Base-by-base conservation (phyloP, 2,329 filamentous ascomycete genomes). In the Taxawa tesnikishii region DNA sequence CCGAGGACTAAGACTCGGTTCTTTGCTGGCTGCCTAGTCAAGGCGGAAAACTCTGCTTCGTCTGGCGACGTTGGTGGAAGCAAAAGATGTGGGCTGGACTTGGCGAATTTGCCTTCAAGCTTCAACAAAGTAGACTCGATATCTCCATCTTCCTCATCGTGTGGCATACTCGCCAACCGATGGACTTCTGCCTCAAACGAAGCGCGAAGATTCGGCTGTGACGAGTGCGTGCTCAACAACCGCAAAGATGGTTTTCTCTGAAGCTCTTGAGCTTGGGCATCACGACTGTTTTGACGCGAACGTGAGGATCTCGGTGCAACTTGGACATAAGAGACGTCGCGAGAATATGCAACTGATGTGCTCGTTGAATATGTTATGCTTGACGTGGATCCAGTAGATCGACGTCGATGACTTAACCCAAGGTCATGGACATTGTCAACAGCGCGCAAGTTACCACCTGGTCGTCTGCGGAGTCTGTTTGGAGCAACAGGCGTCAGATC, bases 101-200 rank as follows among this genome's bases (percentile, higher is more conserved):
- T 15, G 49, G 79, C 70, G 44, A 79, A 90, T 43, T 75, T 88
- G 7, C 90, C 90, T 59, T 98, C 90, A 1, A 98, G 67, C 48
- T 96, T 98, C 45, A 87, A 59, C 31, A 98, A 56, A 1, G 90
- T 83, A n/a, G 87, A 85, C 50, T 96, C 90, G 15, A 96, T 77
- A 9, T 88, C 88, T 5, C 84, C 84, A 48, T 92, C 62, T 28
- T 62, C 62, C 14, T 60, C 83, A 38, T 92, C 83, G 48, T 94
- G 87, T 0, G 88, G 84, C 15, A 96, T 83, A 34, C 82, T 77
- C 2, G 87, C 83, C 33, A 98, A 72, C 45, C 83, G 83, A 37
- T 87, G 77, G 1, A 92, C 83, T 46, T 93, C 85, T 3, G 72
- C 79, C 54, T 96, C 84, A 44, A 96, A 94, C 0, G 87, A 94